Base-by-base conservation (phyloP, 1,284 basidiomycete species). In the Moesziomyces globuligerus region DNA sequence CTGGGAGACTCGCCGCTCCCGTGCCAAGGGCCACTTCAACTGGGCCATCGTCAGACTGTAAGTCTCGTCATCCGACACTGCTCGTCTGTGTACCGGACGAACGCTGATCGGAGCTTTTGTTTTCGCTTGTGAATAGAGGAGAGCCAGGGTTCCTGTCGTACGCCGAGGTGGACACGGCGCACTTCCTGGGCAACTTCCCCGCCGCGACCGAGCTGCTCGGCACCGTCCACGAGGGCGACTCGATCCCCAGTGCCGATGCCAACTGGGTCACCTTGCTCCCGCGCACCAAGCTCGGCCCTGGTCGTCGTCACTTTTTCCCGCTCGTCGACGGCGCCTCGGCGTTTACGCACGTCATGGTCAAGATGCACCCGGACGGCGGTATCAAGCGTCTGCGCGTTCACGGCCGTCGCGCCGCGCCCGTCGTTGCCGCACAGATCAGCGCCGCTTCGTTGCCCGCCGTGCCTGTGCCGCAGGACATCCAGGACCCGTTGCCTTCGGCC, bases 171-270 rank as follows among this genome's bases (percentile, higher is more conserved):
- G 95, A 98, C 83, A 97, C 95, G 0, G 89, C 90, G 3, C 91
- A 95, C 85, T 98, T 97, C 85, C 92, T 92, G 76, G 95, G 95
- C 47, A 98, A 98, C 83, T 98, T 93, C 80, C 90, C 94, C 68
- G 91, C 90, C 64, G 91, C 84, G 15, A 78, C 90, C 81, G 91
- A 93, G 78, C 81, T 96, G 23, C 89, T 92, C 81, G 93, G 88
- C 7, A 84, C 88, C 49, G 82, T 83, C 50, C 85, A 83, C 58
- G 77, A 84, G 38, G 57, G 58, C 10, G 34, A 76, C n/a, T 38
- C 61, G 13, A 32, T 69, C 18, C 71, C 64, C 15, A 34, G 60
- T 26, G 61, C 66, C 11, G 56, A 55, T 7, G 60, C 83, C 1
- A 71, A 83, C 23, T 98, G 95, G 95, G 87, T 86, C 1, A 83